Conservation (phyloP, 2,329 filamentous ascomycete genomes). For the Fusarium verrucosum region DNA sequence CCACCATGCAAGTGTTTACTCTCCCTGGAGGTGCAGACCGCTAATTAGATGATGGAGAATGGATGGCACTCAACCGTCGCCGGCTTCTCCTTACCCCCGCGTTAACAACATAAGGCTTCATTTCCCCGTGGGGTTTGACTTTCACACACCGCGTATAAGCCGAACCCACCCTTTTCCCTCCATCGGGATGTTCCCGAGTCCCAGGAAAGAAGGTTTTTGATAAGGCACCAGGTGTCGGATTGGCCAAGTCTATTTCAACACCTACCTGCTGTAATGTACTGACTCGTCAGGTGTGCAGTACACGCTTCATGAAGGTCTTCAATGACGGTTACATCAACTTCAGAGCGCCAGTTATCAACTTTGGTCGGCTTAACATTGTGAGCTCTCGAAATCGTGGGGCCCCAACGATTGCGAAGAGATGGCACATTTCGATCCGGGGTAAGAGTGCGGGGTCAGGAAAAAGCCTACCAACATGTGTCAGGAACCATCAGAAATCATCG, state of each 20-base stretch:
- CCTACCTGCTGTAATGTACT: not conserved
- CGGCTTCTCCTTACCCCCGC: conserved; percentile 20
- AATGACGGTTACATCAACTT: not conserved
- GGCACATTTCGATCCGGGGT: conserved; percentile 32
- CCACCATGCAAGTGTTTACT: conserved; percentile 5
- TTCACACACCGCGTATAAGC: conserved; percentile 23
- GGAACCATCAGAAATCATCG: conserved; percentile 6
- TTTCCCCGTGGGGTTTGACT: conserved; percentile 35
- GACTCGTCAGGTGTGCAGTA: conserved; percentile 8
- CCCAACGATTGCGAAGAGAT: conserved; percentile 19
- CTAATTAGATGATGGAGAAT: conserved; percentile 12
- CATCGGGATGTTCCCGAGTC: conserved; percentile 22
- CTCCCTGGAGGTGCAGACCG: conserved; percentile 26
- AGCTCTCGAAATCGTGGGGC: not conserved
- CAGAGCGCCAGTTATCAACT: not conserved
- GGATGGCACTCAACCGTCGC: conserved; percentile 18
- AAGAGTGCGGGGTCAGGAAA: conserved; percentile 37
- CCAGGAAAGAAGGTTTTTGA: conserved; percentile 5
- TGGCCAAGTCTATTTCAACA: conserved; percentile 1
- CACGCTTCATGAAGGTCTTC: not conserved
- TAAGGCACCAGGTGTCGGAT: not conserved
- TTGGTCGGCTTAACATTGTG: conserved; percentile 3
- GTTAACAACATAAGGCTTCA: conserved; percentile 25
- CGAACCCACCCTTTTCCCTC: conserved; percentile 30
- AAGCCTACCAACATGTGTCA: not conserved